A percentile compares a stretch with the other conserved stretches of the same genome.
These are phyloP conservation scores for Taxawa tesnikishii DNA, from an alignment of 2,329 filamentous ascomycete genomes.

Conservation along the genomic window DNA sequence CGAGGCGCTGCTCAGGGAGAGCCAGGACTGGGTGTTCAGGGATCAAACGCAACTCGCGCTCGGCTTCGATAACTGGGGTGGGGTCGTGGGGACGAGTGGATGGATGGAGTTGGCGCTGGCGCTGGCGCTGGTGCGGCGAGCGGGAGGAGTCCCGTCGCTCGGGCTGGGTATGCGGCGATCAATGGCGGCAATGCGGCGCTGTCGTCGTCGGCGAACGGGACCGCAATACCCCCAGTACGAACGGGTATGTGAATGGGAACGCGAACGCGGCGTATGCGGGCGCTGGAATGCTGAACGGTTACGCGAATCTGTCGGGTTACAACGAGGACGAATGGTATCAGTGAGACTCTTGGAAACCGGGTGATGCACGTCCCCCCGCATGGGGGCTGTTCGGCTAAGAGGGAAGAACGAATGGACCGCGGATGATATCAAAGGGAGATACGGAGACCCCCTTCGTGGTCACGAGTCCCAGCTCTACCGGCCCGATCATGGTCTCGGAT, in stretches of 20 bases:
- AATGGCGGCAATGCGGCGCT: conserved; percentile 1
- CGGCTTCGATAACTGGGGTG: conserved; percentile 50
- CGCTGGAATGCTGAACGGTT: conserved; percentile 1
- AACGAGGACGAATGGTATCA: conserved; percentile 8
- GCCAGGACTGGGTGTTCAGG: conserved; percentile 44
- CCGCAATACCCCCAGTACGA: background rate
- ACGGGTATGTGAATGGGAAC: background rate
- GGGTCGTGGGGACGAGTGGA: background rate
- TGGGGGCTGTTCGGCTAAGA: too few species aligned
- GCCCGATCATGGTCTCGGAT: too few species aligned
- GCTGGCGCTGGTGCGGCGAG: background rate
- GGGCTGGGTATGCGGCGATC: conserved; percentile 1
- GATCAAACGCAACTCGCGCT: conserved; percentile 49
- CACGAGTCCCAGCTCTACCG: too few species aligned
- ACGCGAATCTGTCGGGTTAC: conserved; percentile 6
- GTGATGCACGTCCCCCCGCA: too few species aligned
- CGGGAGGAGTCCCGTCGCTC: too few species aligned
- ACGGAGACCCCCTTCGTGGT: too few species aligned
- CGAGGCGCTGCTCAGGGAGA: conserved; percentile 49
- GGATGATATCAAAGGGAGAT: too few species aligned
- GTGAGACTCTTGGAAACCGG: too few species aligned
- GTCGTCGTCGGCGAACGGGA: too few species aligned
- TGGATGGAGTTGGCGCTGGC: conserved; percentile 1
- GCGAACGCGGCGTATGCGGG: background rate
- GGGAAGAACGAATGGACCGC: too few species aligned